These are phyloP conservation scores for Vickermania ingenoplastis DNA, from an alignment of 208 protist species.

Conservation along the genomic window DNA sequence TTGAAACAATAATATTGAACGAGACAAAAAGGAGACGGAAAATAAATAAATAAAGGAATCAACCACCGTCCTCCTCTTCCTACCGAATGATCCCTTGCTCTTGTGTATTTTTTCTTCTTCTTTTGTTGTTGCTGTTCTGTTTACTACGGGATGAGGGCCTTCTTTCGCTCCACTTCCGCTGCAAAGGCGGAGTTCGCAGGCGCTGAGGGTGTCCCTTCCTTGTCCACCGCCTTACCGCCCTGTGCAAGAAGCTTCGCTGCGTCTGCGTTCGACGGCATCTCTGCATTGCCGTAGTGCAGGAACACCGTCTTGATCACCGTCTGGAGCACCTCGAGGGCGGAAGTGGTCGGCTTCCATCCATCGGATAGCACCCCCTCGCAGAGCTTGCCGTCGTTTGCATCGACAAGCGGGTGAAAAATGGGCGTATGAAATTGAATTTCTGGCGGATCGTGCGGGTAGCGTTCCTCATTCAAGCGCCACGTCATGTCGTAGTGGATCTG, in stretches of 20 bases:
- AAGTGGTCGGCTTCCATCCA: slow-evolving; percentile 37
- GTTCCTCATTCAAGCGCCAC: slow-evolving; percentile 20
- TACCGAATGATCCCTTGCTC: too few species aligned
- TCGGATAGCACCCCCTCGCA: slow-evolving; percentile 40
- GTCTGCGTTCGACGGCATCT: slow-evolving; percentile 24
- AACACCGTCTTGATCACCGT: slow-evolving; percentile 33
- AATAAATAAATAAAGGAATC: too few species aligned
- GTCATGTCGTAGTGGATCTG: slow-evolving; percentile 23
- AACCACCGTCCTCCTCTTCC: too few species aligned
- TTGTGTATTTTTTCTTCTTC: too few species aligned
- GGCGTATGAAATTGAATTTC: slow-evolving; percentile 31
- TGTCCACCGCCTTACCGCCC: slow-evolving; percentile 1
- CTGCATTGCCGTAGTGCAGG: slow-evolving; percentile 18
- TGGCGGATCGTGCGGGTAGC: slow-evolving; percentile 60
- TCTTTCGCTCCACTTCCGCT: background rate
- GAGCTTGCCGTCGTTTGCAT: slow-evolving; percentile 15
- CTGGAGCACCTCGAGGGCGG: slow-evolving; percentile 17
- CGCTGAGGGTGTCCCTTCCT: background rate
- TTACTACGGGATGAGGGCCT: background rate
- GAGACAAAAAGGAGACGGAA: too few species aligned
- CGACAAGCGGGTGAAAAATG: slow-evolving; percentile 57
- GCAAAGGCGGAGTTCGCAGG: background rate
- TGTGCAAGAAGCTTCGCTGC: slow-evolving; percentile 19
- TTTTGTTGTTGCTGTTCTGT: background rate
- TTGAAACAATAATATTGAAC: too few species aligned